Base-by-base conservation (phyloP, 1,284 basidiomycete genomes). In the Marasmius tenuissimus region DNA sequence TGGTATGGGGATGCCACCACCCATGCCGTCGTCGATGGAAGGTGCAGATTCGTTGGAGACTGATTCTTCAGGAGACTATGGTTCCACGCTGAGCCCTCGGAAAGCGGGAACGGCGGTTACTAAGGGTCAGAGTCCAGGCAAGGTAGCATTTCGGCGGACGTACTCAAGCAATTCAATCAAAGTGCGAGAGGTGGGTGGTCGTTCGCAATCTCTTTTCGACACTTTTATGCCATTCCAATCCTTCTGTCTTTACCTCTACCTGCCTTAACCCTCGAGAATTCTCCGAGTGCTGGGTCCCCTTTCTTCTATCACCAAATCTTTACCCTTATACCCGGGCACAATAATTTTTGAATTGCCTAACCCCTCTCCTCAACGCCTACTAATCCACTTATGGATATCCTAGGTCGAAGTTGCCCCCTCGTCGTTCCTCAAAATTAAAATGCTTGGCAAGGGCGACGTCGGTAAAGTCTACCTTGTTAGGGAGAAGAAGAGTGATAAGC, bases 91-190 rank as follows among this genome's bases (percentile, higher is more conserved):
- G 27, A 57, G 61, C n/a, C 54, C 78, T 68, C 73, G 75, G 59
- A 83, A 77, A 69, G 76, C 73, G 57, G 78, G 77, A 65, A 78
- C 82, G 61, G 75, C 78, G 55, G 83, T 78, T 65, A 76, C 76
- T 49, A 69, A 70, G 20, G 66, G 71, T 35, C 82, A 83, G 12
- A 79, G 79, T 7, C 84, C 86, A 39, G 83, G 85, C 63, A 86
- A 89, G 76, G 76, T 85, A 61, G 86, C 92, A 37, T 98, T 98
- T 77, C 85, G 94, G 65, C 79, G 97, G 69, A 98, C 97, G 50
- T 99, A 99, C 76, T 96, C 93, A 52, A 96, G 93, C 73, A 97
- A 97, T 76, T 97, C 95, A 48, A 98, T 99, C 81, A 98, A 98
- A 81, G 90, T 97, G 69, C 85, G 89, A 73, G 85, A 89, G 75